A percentile compares a stretch with the other conserved stretches of the same genome.
Evolutionary conservation across 108 stramenopile genomes (phyloP).

Genomic region (Schizochytrium sp.): DNA sequence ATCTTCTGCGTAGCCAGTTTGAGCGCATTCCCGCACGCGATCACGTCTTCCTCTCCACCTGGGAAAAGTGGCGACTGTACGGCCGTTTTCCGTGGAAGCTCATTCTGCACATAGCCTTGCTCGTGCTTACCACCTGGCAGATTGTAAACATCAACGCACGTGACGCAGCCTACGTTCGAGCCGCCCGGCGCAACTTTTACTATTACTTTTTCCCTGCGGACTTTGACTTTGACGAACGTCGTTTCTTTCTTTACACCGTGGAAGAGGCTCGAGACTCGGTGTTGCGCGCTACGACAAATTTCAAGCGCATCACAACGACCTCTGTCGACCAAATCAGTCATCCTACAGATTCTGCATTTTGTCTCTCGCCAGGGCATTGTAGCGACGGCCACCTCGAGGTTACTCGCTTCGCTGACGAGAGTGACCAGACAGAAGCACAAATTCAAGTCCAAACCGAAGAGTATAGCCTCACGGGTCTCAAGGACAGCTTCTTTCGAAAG

Average conservation of each 20-base stretch:
- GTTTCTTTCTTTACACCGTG: neutral
- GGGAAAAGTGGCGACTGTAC: neutral
- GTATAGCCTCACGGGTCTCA: neutral
- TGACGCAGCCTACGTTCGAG: slow-evolving; percentile 5
- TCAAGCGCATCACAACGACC: neutral
- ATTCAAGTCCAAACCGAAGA: neutral
- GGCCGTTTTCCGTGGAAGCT: neutral
- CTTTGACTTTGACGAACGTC: neutral
- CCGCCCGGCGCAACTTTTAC: neutral
- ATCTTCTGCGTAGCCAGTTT: neutral
- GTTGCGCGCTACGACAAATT: neutral
- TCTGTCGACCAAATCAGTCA: neutral
- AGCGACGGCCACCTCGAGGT: neutral
- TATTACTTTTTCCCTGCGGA: neutral
- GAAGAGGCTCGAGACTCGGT: neutral
- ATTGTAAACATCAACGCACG: neutral
- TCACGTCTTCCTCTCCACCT: neutral
- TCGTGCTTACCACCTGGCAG: neutral
- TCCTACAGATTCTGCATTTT: neutral
- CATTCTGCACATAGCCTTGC: neutral
- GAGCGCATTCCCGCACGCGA: neutral
- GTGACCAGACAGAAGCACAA: neutral
- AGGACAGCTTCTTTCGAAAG: neutral
- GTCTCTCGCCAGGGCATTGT: neutral
- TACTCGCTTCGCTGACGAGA: neutral